Base-by-base conservation (phyloP, 148 eudicot species). In the Rhododendron kiyosumense region DNA sequence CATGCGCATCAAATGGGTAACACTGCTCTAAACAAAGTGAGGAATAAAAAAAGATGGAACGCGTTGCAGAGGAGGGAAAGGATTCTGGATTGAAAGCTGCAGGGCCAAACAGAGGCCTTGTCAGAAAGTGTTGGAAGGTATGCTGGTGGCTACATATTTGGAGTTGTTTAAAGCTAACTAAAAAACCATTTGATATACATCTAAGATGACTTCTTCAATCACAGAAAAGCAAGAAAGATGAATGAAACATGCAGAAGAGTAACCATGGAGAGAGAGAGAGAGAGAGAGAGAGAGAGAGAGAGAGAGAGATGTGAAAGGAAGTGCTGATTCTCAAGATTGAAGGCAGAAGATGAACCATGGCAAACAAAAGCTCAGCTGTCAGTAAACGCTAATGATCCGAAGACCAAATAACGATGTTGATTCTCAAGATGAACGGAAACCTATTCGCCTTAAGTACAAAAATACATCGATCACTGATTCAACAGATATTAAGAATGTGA, bases 161-260 rank as follows among this genome's bases (percentile, higher is more conserved):
- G 52, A 11, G 52, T 14, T 61, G 81, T 6, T 12, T 14, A 30
- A 30, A 48, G 34, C 30, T 13, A 7, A 10, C 11, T 81, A 54
- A 54, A 54, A 54, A 54, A 54, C 22, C 10, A 7, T n/a, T 57
- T 81, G 73, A 57, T 17, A 59, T 22, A 17, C 20, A 10, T 61
- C 49, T 83, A 41, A 7, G 52, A 65, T 61, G 51, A 61, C 84
- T 61, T 63, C 84, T 61, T 63, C 76, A 43, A 78, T 26, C 61
- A 79, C 14, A 79, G 57, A 36, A 24, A 79, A 45, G 34, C 81
- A 79, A 22, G 24, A 46, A 46, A 46, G 49, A 46, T 46, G 49
- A 46, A 46, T 46, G 49, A 46, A 46, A 46, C 49, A 46, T 46
- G 49, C 49, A 9, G 49, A 9, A 46, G 49, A 46, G 49, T 1